Conservation (phyloP, 306 rosid genomes). For the Senna siamea region DNA sequence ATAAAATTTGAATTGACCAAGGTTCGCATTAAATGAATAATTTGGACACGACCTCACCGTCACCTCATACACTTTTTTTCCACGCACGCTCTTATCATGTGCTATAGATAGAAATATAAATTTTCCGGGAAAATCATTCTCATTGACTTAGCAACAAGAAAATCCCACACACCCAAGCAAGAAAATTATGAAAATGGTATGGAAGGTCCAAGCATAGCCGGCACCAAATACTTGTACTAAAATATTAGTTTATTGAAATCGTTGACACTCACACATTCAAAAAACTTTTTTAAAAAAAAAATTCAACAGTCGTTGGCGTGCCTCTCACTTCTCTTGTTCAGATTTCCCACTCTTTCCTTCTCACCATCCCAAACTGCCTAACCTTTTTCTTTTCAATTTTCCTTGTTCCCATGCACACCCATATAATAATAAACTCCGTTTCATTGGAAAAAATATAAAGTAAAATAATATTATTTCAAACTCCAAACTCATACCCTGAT, state of each 20-base stretch:
- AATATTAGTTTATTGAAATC: slow-evolving; percentile 19
- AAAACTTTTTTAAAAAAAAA: slow-evolving; percentile 32
- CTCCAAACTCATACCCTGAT: neutral
- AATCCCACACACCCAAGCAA: slow-evolving; percentile 33
- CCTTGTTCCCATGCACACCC: slow-evolving; percentile 57
- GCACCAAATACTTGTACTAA: slow-evolving; percentile 48
- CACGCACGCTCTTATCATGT: too few relatives aligned
- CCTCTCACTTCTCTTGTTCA: slow-evolving; percentile 37
- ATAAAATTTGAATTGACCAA: too few relatives aligned
- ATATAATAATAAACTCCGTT: slow-evolving; percentile 39
- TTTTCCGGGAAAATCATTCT: slow-evolving; percentile 41
- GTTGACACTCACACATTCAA: slow-evolving; percentile 57
- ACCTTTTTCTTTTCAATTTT: slow-evolving; percentile 17
- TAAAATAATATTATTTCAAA: too few relatives aligned
- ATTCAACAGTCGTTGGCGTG: slow-evolving; percentile 61
- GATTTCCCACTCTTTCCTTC: slow-evolving; percentile 36
- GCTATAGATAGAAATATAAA: slow-evolving; percentile 36
- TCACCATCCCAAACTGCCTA: slow-evolving; percentile 41
- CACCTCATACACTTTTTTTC: too few relatives aligned
- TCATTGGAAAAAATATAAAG: slow-evolving; percentile 12
- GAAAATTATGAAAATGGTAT: neutral
- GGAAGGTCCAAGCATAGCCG: slow-evolving; percentile 51
- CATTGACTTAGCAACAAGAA: slow-evolving; percentile 43
- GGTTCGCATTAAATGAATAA: too few relatives aligned
- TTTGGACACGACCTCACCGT: too few relatives aligned